Evolutionary conservation across 2,329 filamentous ascomycete species (phyloP).

Genomic region (Clonostachys solani): DNA sequence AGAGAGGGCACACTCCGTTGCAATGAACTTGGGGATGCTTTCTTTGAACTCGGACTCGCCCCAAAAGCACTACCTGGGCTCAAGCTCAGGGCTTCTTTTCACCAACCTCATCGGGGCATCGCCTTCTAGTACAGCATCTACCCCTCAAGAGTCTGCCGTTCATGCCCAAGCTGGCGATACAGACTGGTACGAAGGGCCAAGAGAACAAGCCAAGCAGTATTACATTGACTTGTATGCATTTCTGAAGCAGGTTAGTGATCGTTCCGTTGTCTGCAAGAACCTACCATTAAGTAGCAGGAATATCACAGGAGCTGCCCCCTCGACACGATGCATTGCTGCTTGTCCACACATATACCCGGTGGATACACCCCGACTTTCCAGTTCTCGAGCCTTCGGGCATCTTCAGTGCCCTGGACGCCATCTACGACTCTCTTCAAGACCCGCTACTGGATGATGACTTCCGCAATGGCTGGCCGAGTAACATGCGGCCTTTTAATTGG

Average conservation of each 20-base stretch:
- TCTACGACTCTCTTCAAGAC: constrained; percentile 7
- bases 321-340: constrained; percentile 11
- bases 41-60: constrained; percentile 28
- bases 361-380: constrained; percentile 13
- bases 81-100: constrained; percentile 28
- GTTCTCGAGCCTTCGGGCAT: constrained; percentile 11
- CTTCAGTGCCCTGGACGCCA: constrained; percentile 10
- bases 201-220: background rate
- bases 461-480: constrained; percentile 10
- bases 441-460: background rate
- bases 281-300: constrained; percentile 5
- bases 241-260: background rate
- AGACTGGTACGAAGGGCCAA: background rate
- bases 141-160: background rate
- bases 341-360: constrained; percentile 12
- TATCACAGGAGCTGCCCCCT: constrained; percentile 9
- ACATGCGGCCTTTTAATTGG: constrained; percentile 10
- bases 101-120: constrained; percentile 16
- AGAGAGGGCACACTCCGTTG: constrained; percentile 16
- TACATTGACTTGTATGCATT: background rate
- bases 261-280: no score
- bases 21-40: constrained; percentile 26
- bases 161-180: background rate
- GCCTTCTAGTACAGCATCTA: constrained; percentile 5
- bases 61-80: constrained; percentile 29